phyloP scores from a whole-genome alignment of 1,139 yeast genomes.

The Sugiyamaella neomexicana region DNA sequence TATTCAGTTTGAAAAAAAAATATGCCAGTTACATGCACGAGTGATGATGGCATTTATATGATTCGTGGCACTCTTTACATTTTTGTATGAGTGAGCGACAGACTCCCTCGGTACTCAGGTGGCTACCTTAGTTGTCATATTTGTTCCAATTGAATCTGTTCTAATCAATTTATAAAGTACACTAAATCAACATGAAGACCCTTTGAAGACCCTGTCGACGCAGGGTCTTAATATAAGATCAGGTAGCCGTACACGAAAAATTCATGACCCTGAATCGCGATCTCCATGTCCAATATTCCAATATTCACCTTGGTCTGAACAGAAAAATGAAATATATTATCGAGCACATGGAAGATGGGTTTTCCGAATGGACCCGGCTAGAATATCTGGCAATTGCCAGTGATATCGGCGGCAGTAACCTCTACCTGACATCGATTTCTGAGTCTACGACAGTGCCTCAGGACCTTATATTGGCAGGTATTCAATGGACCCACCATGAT shows the following conservation, averaged over 20 bases:
- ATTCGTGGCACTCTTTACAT: no score
- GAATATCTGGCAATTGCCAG: slow-evolving; percentile 81
- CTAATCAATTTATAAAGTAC: no score
- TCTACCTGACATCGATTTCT: slow-evolving; percentile 78
- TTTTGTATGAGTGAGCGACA: no score
- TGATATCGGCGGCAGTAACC: slow-evolving; percentile 77
- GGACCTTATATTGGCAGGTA: slow-evolving; percentile 58
- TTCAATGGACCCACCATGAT: slow-evolving; percentile 81
- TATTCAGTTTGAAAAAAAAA: background rate
- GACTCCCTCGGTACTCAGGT: no score
- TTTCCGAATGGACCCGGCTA: slow-evolving; percentile 91
- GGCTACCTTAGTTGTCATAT: no score
- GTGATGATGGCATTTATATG: no score
- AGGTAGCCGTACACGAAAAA: slow-evolving; percentile 2
- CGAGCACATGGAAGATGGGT: slow-evolving; percentile 97
- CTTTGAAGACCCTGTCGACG: slow-evolving; percentile 1
- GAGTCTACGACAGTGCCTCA: slow-evolving; percentile 56
- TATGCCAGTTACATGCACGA: no score
- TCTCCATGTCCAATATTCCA: background rate
- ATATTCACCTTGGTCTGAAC: background rate
- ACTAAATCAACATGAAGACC: no score
- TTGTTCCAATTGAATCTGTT: no score
- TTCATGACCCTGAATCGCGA: background rate
- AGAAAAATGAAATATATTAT: slow-evolving; percentile 65
- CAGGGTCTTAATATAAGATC: slow-evolving; percentile 1